Base-by-base conservation (phyloP, 1,284 basidiomycete species). In the Ustilago sp. region DNA sequence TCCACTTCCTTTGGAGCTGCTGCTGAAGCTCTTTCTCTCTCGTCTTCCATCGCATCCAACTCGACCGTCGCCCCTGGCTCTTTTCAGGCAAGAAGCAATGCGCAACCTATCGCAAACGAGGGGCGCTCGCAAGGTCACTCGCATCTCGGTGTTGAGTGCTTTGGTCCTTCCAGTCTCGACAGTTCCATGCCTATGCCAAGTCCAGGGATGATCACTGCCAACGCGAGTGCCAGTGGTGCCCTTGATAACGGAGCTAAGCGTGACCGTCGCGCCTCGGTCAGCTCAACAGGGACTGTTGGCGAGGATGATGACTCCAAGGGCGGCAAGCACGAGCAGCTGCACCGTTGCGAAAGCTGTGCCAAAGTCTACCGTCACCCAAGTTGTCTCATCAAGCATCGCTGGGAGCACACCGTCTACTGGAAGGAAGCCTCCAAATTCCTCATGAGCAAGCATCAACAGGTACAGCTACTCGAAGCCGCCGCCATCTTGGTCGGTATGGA, bases 371-470 rank as follows among this genome's bases (percentile, higher is more conserved):
- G 94, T 55, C 95, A 98, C 85, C 95, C 94, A 4, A 94, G 92
- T 23, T 97, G 95, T 87, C 89, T 98, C 57, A 93, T 95, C 88
- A 98, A 98, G 87, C 95, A 98, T 84, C 92, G 95, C 43, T 98
- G 95, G 95, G 95, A 98, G 86, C 95, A 98, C 84, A 94, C 93
- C 34, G 93, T 94, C 41, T 95, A 98, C 85, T 99, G 96, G 96
- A 93, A 93, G 58, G 94, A 95, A 87, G 94, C 94, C 0, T 94
- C 93, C 80, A 95, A 96, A 87, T 92, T 96, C 83, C 91, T 95
- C 63, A 89, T 98, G 80, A 93, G 92, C 87, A 99, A 98, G 88
- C 96, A 99, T 86, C 95, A 98, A 85, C 96, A 98, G 84, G 96
- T 99, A 1, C 96, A 98, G 85, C 88, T 98, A 64, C 91, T 99